Conservation (phyloP, 177 flowering plant species). For the Vitis hybrid region DNA sequence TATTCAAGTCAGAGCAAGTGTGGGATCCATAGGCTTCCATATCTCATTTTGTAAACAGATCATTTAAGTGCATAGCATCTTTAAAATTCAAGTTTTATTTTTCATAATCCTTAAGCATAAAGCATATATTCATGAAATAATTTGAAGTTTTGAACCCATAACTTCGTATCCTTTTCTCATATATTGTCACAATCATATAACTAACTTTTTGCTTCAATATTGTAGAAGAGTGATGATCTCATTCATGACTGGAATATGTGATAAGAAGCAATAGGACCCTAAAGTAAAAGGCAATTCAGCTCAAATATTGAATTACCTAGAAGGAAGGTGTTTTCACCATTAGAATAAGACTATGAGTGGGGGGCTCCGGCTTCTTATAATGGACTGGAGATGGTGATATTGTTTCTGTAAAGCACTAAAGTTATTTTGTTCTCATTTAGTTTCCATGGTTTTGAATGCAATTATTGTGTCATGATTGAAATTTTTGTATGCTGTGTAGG, state of each 20-base stretch:
- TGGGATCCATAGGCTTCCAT: no score
- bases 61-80: no score
- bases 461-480: not conserved
- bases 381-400: not conserved
- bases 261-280: not conserved
- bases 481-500: slow-evolving; percentile 44
- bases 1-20: no score
- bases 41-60: no score
- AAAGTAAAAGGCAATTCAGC: not conserved
- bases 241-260: not conserved
- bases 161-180: not conserved
- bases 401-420: not conserved
- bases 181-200: not conserved
- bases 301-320: not conserved
- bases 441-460: not conserved
- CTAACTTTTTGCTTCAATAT: not conserved
- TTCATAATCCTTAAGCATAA: no score
- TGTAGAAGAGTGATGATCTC: not conserved
- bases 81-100: no score
- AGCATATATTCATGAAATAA: no score
- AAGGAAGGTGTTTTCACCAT: not conserved
- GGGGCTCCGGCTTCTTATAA: not conserved
- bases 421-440: not conserved
- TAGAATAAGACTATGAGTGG: not conserved
- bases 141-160: not conserved